phyloP scores from a whole-genome alignment of 768 basidiomycete species.

The Myochromella boudieri region DNA sequence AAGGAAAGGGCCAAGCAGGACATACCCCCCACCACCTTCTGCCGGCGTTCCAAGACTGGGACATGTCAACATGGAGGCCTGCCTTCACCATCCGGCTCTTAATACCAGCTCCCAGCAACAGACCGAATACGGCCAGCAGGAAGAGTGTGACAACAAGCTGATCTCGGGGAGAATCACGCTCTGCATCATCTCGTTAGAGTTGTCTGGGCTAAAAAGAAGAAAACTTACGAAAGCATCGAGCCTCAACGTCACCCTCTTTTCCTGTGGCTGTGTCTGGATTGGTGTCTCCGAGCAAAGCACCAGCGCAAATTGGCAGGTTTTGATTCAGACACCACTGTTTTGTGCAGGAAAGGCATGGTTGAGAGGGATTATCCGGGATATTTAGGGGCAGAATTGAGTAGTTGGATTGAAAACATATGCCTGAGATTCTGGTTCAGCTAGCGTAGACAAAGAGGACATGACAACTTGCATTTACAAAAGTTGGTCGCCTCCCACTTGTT shows the following conservation, averaged over 20 bases:
- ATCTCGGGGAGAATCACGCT: constrained; percentile 94
- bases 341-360: constrained; percentile 91
- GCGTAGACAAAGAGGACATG: neutral
- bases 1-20: constrained; percentile 18
- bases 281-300: constrained; percentile 80
- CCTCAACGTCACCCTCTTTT: constrained; percentile 94
- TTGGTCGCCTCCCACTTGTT: constrained; percentile 89
- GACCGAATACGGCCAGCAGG: constrained; percentile 82
- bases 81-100: constrained; percentile 81
- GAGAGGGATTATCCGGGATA: constrained; percentile 78
- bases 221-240: constrained; percentile 89
- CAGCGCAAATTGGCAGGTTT: constrained; percentile 80
- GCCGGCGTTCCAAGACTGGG: constrained; percentile 53
- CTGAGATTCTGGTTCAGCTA: constrained; percentile 36
- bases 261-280: constrained; percentile 93
- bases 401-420: constrained; percentile 88
- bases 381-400: constrained; percentile 83
- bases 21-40: constrained; percentile 85
- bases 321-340: constrained; percentile 96
- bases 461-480: constrained; percentile 79
- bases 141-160: constrained; percentile 92
- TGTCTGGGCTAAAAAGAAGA: constrained; percentile 7
- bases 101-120: constrained; percentile 82
- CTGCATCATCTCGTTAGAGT: constrained; percentile 39
- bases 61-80: constrained; percentile 60